phyloP scores from a whole-genome alignment of 2,329 filamentous ascomycete genomes.

The Emmonsia crescens region DNA sequence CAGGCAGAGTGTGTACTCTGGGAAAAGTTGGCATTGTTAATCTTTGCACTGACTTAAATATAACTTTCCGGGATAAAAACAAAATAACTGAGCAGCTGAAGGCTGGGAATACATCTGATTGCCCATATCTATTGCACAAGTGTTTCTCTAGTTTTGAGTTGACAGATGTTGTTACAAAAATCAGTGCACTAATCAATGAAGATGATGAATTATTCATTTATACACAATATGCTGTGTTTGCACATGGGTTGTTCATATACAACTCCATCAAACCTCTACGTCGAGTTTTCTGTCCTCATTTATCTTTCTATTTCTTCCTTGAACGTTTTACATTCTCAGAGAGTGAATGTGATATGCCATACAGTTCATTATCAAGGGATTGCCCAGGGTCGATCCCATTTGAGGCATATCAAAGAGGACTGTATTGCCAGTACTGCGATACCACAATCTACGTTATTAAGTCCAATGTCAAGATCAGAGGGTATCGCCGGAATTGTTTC shows the following conservation, averaged over 20 bases:
- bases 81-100: not conserved
- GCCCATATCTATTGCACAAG: not conserved
- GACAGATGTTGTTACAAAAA: not conserved
- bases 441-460: not conserved
- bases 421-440: conserved; percentile 1
- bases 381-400: not conserved
- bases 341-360: not conserved
- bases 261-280: not conserved
- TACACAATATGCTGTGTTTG: not conserved
- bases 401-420: not conserved
- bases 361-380: not conserved
- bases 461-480: not conserved
- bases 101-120: not conserved
- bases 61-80: not conserved
- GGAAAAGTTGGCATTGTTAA: conserved; percentile 1
- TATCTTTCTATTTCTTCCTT: not conserved
- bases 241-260: not conserved
- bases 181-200: not conserved
- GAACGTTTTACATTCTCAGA: not conserved
- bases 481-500: not conserved
- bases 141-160: not conserved
- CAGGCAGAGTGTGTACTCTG: not conserved
- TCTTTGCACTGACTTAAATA: not conserved
- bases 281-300: not conserved
- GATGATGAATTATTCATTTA: not conserved